Evolutionary conservation across 148 eudicot genomes (phyloP), one percentile per base, ranked within the genome.

Genomic region (Amaranthus palmeri): DNA sequence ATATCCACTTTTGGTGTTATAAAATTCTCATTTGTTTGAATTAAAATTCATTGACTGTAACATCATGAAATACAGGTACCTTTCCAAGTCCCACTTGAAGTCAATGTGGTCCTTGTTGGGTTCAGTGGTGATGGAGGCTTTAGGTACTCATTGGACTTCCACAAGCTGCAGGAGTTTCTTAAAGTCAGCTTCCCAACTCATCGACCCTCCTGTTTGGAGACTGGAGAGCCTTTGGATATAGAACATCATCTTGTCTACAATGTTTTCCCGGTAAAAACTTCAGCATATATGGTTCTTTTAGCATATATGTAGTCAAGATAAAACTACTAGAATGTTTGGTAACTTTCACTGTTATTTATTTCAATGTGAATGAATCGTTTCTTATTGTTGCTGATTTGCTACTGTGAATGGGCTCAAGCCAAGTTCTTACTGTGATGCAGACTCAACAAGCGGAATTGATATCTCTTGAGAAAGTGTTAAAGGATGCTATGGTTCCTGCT

Each of bases 81-180:
- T 8, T 95, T 95, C 77, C 97, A 95, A 84, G 98, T 91, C 57
- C 98, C 98, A 4, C 98, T 95, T 78, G 98, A 95, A 86, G 98
- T 95, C 53, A 95, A 91, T 76, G 71, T 95, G 49, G 97, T 95
- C 59, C 91, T 95, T 11, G 81, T 95, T 83, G 98, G 98, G 68
- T 89, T 95, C 75, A 84, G 73, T 83, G 90, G 89, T 15, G 97
- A 95, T 82, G 98, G 97, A 49, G 98, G 98, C 74, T 95, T 89
- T 69, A 87, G 99, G 70, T 92, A 89, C 77, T 63, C 83, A n/a
- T 61, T 95, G 51, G 99, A 92, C 75, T 69, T 93, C 10, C 92
- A 83, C 44, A 88, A 85, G 70, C 79, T 95, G 79, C 92, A 91
- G 76, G 96, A 95, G 71, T 88, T 92, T 79, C 79, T 95, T 54